Base-by-base conservation (phyloP, 345 rosid genomes). In the Citrus maxima region DNA sequence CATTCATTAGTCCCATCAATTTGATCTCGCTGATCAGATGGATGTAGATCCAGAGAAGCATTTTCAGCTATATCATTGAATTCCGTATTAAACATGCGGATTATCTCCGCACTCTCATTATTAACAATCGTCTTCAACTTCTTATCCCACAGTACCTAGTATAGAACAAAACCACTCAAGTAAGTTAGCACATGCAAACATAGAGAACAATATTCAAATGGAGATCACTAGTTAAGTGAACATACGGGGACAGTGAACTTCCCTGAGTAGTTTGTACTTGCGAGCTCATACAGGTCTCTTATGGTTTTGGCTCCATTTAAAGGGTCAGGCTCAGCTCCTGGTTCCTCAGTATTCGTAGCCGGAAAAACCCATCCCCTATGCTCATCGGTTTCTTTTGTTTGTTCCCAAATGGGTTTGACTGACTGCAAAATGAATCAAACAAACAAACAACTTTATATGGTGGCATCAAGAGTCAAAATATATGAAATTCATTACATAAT, bases 311-410 rank as follows among this genome's bases (percentile, higher is more conserved):
- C 93, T 38, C 93, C 96, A 84, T 90, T 91, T 34, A 92, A 83
- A 81, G 86, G 81, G 80, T 93, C 93, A 18, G 91, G 92, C 37
- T 84, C 93, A 83, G 99, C 95, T 83, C 90, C 99, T 16, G 83
- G 86, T 71, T 91, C 94, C 84, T 95, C 96, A 1, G 88, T 77
- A 25, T 82, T 79, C 14, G 90, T 83, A 56, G 84, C 75, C 22
- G 95, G 91, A 70, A 95, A 95, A 42, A 95, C 88, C 98, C 99
- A 95, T 77, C 99, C 96, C 90, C 88, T 91, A 81, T 93, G 98
- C 73, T 92, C 94, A 82, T 93, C 98, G 1, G 69, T 85, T 42
- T 91, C 95, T 76, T 91, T 93, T 14, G 98, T 95, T 88, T 88
- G 90, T 82, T 84, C 97, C 99, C 99, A 95, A 75, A 86, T 88